These are phyloP conservation scores for Phytophthora chlamydospora DNA, from an alignment of 352 stramenopile species.

Conservation along the genomic window DNA sequence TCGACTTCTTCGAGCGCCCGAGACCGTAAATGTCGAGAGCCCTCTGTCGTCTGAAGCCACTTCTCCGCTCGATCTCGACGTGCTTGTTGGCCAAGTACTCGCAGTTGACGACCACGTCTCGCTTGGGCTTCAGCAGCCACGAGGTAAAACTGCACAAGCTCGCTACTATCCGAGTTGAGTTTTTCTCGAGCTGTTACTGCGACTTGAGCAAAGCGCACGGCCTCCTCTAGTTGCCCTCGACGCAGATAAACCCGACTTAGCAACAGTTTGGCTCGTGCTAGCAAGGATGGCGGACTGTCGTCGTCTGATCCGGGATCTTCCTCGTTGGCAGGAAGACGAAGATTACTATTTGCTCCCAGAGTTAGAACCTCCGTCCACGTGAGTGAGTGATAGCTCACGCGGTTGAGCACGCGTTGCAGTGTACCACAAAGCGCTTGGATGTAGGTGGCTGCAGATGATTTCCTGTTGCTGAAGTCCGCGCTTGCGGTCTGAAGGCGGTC, in stretches of 20 bases:
- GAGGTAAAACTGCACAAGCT: slow-evolving; percentile 64
- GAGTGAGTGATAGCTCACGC: slow-evolving; percentile 34
- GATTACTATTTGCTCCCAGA: slow-evolving; percentile 12
- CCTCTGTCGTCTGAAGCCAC: slow-evolving; percentile 62
- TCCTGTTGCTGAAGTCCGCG: slow-evolving; percentile 25
- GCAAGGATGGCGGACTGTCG: slow-evolving; percentile 31
- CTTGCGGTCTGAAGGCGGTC: slow-evolving; percentile 31
- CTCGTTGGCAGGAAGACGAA: slow-evolving; percentile 25
- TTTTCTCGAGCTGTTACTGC: slow-evolving; percentile 56
- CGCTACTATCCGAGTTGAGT: slow-evolving; percentile 25
- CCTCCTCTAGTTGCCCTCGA: slow-evolving; percentile 64
- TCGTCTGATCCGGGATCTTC: slow-evolving; percentile 19
- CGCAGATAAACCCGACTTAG: slow-evolving; percentile 59
- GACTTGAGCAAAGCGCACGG: slow-evolving; percentile 47
- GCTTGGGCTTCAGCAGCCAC: slow-evolving; percentile 56
- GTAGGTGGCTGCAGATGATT: slow-evolving; percentile 27
- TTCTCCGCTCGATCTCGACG: slow-evolving; percentile 49
- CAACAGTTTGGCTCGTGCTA: slow-evolving; percentile 54
- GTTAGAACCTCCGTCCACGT: slow-evolving; percentile 33
- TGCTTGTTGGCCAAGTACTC: slow-evolving; percentile 48
- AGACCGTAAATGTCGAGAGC: slow-evolving; percentile 43
- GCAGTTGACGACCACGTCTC: slow-evolving; percentile 59
- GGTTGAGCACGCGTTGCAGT: slow-evolving; percentile 34
- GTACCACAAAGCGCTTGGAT: slow-evolving; percentile 35
- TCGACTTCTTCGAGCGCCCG: slow-evolving; percentile 47